Percentiles rank a stretch among this genome's conserved stretches.
phyloP scores from a whole-genome alignment of 2,329 filamentous ascomycete genomes.

The Clarireedia sp. region DNA sequence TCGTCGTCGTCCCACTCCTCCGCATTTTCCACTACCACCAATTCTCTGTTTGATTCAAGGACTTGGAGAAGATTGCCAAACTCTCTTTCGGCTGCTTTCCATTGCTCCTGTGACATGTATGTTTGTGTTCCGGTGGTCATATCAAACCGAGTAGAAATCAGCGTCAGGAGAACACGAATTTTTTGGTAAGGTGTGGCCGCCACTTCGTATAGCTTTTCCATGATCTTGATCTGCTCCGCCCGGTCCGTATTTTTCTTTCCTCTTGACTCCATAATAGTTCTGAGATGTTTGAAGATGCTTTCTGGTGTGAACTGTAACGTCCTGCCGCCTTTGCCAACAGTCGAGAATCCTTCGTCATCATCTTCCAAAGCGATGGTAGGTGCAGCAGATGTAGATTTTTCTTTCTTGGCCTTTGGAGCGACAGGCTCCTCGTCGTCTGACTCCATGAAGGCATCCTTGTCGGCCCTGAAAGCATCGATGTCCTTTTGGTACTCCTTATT shows the following conservation, averaged over 20 bases:
- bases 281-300: slow-evolving; percentile 95
- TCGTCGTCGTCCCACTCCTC: slow-evolving; percentile 99
- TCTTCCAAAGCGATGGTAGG: slow-evolving; percentile 44
- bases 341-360: slow-evolving; percentile 82
- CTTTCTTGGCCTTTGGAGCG: slow-evolving; percentile 44
- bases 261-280: slow-evolving; percentile 86
- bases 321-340: slow-evolving; percentile 82
- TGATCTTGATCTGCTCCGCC: slow-evolving; percentile 86
- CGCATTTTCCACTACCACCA: slow-evolving; percentile 81
- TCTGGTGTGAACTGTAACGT: slow-evolving; percentile 89
- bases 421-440: slow-evolving; percentile 65
- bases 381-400: slow-evolving; percentile 40
- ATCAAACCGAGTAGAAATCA: slow-evolving; percentile 93
- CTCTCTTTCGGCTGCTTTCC: slow-evolving; percentile 90
- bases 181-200: slow-evolving; percentile 86
- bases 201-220: slow-evolving; percentile 93
- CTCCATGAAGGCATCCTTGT: slow-evolving; percentile 84
- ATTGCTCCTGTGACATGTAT: slow-evolving; percentile 92
- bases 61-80: slow-evolving; percentile 69
- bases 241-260: slow-evolving; percentile 99
- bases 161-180: slow-evolving; percentile 82
- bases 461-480: slow-evolving; percentile 76
- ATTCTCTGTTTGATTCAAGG: slow-evolving; percentile 70
- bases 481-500: slow-evolving; percentile 89
- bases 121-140: slow-evolving; percentile 69